Evolutionary conservation across 73 alveolate genomes (phyloP).

Genomic region (Tetrahymena elliotti): DNA sequence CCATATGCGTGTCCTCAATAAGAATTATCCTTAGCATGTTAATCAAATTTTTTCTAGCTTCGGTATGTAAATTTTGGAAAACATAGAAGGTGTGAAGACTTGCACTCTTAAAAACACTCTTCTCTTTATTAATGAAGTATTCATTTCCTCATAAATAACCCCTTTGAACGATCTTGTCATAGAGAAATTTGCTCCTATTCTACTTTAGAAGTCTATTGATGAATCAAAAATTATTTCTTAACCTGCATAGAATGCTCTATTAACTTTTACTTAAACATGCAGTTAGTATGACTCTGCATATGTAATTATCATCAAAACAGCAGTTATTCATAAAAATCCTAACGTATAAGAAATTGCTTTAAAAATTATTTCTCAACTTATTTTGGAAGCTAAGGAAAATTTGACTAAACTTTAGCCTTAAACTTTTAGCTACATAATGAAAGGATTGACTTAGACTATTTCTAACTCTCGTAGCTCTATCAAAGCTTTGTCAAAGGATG

Average conservation of each 20-base stretch:
- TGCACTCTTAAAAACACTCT: background rate
- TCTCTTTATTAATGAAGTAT: background rate
- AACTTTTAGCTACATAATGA: background rate
- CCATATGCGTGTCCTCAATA: background rate
- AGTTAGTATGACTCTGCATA: background rate
- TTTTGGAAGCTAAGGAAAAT: background rate
- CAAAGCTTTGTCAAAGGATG: background rate
- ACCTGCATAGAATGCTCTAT: background rate
- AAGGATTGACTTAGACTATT: background rate
- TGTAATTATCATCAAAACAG: background rate
- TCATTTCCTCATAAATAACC: background rate
- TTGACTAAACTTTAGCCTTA: background rate
- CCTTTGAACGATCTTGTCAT: background rate
- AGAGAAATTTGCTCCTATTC: background rate
- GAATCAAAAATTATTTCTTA: background rate
- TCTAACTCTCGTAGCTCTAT: background rate
- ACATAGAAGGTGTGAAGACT: background rate
- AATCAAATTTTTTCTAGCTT: background rate
- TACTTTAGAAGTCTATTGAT: background rate
- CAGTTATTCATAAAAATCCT: background rate
- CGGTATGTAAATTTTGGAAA: background rate
- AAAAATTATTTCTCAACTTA: background rate
- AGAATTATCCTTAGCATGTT: background rate
- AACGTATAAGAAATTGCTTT: background rate
- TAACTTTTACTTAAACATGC: background rate